These are phyloP conservation scores for Fusarium agapanthi DNA, from an alignment of 2,329 filamentous ascomycete species.

Conservation along the genomic window DNA sequence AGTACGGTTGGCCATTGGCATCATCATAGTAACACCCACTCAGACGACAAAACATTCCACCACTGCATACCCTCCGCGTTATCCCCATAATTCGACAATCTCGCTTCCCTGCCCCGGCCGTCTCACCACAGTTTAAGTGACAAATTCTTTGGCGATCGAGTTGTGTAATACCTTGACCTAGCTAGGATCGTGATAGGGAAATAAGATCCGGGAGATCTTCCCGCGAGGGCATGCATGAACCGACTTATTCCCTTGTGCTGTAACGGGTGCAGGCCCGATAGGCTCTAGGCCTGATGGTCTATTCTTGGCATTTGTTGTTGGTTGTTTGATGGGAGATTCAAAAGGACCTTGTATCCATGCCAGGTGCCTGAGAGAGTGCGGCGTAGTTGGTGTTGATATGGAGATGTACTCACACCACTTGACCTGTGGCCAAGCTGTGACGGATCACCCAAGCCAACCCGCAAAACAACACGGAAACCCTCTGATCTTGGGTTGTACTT, in stretches of 20 bases:
- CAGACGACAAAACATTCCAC: constrained; percentile 3
- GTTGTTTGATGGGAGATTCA: background rate
- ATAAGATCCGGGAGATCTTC: constrained; percentile 29
- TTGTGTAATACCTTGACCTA: constrained; percentile 22
- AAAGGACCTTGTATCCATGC: background rate
- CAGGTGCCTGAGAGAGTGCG: background rate
- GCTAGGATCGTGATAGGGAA: constrained; percentile 17
- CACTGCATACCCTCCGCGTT: constrained; percentile 10
- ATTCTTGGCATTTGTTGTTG: background rate
- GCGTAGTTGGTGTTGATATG: background rate
- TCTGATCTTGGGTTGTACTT: too few species aligned
- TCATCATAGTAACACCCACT: background rate
- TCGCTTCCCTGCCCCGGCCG: constrained; percentile 17
- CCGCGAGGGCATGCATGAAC: constrained; percentile 26
- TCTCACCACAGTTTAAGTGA: constrained; percentile 9
- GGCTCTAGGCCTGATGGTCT: background rate
- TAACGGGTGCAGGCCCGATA: background rate
- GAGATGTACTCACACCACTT: constrained; percentile 7
- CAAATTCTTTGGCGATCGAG: constrained; percentile 25
- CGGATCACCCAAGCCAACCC: rapidly evolving
- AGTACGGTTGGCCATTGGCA: background rate
- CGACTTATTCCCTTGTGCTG: background rate
- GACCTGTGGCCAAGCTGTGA: background rate
- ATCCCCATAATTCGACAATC: constrained; percentile 35
- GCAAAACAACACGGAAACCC: too few species aligned